Evolutionary conservation across 208 protist genomes (phyloP).

Genomic region (Plasmodiophora brassicae): DNA sequence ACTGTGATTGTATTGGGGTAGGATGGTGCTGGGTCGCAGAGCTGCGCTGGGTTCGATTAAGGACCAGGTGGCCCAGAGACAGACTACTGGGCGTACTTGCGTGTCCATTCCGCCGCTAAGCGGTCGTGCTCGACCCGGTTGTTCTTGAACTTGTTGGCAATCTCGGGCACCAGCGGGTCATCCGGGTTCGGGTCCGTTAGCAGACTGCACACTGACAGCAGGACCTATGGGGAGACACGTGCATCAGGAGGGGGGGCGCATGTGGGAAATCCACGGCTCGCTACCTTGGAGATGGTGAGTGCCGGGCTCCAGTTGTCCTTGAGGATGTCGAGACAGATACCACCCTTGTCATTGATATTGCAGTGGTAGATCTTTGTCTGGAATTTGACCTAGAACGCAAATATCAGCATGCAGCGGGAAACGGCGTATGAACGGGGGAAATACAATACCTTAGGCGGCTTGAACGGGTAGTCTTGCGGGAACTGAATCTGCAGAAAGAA

Average conservation of each 20-base stretch:
- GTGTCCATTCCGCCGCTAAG: constrained; percentile 84
- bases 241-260: no score
- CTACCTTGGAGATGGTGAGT: constrained; percentile 92
- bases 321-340: constrained; percentile 95
- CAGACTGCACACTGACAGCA: constrained; percentile 95
- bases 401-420: no score
- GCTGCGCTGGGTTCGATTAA: no score
- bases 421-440: no score
- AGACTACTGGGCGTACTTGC: constrained; percentile 54
- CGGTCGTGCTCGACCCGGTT: constrained; percentile 54
- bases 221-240: constrained; percentile 63
- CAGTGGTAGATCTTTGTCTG: constrained; percentile 75
- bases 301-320: constrained; percentile 93
- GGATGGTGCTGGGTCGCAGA: no score
- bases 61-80: no score
- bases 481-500: constrained; percentile 98
- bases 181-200: constrained; percentile 98
- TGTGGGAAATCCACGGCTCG: no score
- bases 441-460: constrained; percentile 77
- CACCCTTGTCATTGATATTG: constrained; percentile 91
- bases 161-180: constrained; percentile 94
- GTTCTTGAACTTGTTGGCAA: constrained; percentile 89
- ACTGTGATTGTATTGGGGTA: no score
- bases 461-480: constrained; percentile 93
- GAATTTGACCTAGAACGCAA: no score